Base-by-base conservation (phyloP, 2,329 filamentous ascomycete genomes). In the Xylaria sp. region DNA sequence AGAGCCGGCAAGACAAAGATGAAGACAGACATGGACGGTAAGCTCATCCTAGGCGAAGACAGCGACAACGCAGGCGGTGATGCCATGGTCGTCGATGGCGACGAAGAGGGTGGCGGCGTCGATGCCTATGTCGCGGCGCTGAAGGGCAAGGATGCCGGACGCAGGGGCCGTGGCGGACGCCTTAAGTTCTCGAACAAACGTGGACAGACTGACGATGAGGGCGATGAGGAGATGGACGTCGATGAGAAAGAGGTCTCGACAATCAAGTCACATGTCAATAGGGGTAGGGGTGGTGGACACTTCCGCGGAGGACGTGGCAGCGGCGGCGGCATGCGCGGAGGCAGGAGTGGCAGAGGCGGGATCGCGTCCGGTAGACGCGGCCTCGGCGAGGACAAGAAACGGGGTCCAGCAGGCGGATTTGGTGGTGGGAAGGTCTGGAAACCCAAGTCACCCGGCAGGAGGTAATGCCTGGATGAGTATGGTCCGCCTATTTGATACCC, bases 1-100 rank as follows among this genome's bases (percentile, higher is more conserved):
- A 85, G 86, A 75, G 84, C 84, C 18, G 71, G 79, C 78, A 78
- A 76, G 62, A 87, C 82, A 50, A 92, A 91, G 80, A 90, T 90
- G 62, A 92, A 89, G 84, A 85, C 85, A 16, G 90, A 96, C 76
- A 80, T 91, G 58, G 93, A 97, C 78, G 93, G 93, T 70, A 96
- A 94, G 82, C 87, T 97, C 50, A 87, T 97, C 72, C 85, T 97
- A 62, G 91, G 90, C 74, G 84, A 86, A 74, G 86, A 87, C 58
- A 80, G 80, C 55, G 83, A 86, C 51, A 84, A 83, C 13, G 69
- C 50, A 3, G 84, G 84, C 55, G 84, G 83, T 54, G 84, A 83
- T 25, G 87, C 87, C 74, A 91, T 91, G 87, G 87, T 88, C 37
- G 81, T 93, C 74, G 91, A 94, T 23, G 75, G 69, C 10, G 77